Base-by-base conservation (phyloP, 495 filamentous ascomycete species). In the Penicillium odoratum region DNA sequence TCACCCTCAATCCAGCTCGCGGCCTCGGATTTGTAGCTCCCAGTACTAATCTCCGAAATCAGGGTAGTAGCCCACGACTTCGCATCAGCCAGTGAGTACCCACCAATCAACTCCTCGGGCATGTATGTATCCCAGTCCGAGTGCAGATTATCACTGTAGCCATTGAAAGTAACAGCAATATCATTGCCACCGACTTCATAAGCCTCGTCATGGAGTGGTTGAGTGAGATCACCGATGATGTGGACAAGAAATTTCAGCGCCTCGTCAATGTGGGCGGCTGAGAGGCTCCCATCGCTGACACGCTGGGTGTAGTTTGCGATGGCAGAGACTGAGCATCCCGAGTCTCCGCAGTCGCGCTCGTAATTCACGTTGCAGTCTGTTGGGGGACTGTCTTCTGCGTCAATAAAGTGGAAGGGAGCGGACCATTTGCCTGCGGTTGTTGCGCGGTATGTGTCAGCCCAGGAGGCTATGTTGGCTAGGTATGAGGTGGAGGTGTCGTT, bases 111-210 rank as follows among this genome's bases (percentile, higher is more conserved):
- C 33, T 82, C 71, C 58, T 85, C 78, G 13, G 85, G 83, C 67
- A 89, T 88, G 40, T 81, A 69, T 25, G 79, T 86, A 67, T 88
- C 86, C 86, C 86, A 88, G 53, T 78, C 74, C 3, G 83, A 65
- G 66, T 89, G 86, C 5, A 89, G 74, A 57, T 88, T 88, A 18
- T 83, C 84, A 16, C 52, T 61, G 29, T 75, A 71, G 15, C 79
- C 78, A 34, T 78, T 65, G 65, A 81, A 88, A 0, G 64, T 69
- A 18, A 88, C 85, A n/a, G 69, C 50, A 56, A 89, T 82, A 46
- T 74, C 70, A 70, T 88, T 88, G 15, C 83, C 85, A 30, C 86
- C 86, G 3, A 76, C 60, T 7, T 80, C 76, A 38, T 80, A 76
- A 8, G 70, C 75, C 57, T 88, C 85, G 58, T 81, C 80, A 64